Conservation (phyloP, 1,284 basidiomycete genomes). For the Sanghuangporus sanghuang region DNA sequence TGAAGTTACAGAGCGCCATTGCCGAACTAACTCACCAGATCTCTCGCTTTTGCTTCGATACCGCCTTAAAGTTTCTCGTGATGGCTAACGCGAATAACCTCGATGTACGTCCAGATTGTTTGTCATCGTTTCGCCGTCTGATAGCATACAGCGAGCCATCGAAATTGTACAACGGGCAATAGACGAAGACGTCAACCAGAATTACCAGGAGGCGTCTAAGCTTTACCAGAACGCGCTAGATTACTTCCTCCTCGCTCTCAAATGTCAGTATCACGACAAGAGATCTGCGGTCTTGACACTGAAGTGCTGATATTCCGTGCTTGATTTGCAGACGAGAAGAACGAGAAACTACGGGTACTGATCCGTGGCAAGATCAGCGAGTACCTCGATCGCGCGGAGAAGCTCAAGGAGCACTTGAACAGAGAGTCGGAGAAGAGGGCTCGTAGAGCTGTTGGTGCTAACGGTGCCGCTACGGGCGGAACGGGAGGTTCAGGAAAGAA, state of each 20-base stretch:
- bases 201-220: conserved; percentile 94
- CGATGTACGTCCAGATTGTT: conserved; percentile 16
- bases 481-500: conserved; percentile 62
- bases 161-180: conserved; percentile 94
- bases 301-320: neutral
- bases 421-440: conserved; percentile 64
- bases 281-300: neutral
- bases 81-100: conserved; percentile 20
- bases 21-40: neutral
- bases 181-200: conserved; percentile 91
- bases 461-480: conserved; percentile 60
- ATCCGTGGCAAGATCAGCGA: conserved; percentile 90
- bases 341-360: conserved; percentile 85
- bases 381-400: conserved; percentile 91
- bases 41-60: neutral
- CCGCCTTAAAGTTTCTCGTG: neutral
- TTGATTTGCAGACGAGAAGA: conserved; percentile 79
- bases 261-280: conserved; percentile 44
- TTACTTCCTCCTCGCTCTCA: conserved; percentile 94
- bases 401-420: conserved; percentile 80
- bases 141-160: conserved; percentile 73
- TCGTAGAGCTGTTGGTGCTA: conserved; percentile 75
- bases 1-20: neutral
- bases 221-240: conserved; percentile 93
- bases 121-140: neutral